These are phyloP conservation scores for Neospora caninum DNA, from an alignment of 169 alveolate genomes.

Conservation along the genomic window DNA sequence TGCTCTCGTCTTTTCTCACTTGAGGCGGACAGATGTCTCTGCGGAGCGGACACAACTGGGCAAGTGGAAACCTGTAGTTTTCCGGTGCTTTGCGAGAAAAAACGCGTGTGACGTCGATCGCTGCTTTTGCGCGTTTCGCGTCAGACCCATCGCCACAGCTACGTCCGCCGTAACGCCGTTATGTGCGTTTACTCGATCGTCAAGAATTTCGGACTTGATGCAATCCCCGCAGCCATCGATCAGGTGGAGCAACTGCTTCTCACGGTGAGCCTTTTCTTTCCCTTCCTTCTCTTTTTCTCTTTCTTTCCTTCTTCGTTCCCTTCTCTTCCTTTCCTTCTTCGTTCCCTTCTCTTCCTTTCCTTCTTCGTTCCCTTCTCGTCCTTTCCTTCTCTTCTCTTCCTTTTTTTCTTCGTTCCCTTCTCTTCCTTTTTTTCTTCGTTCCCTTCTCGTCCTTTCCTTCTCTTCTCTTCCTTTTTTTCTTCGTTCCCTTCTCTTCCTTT, in stretches of 20 bases:
- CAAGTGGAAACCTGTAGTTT: too few relatives aligned
- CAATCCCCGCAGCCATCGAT: constrained; percentile 87
- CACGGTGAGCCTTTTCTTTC: constrained; percentile 47
- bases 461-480: background rate
- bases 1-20: background rate
- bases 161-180: constrained; percentile 94
- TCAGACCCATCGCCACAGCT: constrained; percentile 88
- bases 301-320: background rate
- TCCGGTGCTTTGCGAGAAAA: too few relatives aligned
- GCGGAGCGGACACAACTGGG: too few relatives aligned
- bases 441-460: background rate
- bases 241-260: constrained; percentile 74
- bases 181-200: constrained; percentile 90
- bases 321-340: background rate
- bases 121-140: background rate
- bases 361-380: background rate
- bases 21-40: too few relatives aligned
- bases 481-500: background rate
- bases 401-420: background rate
- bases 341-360: background rate
- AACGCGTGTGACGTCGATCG: too few relatives aligned
- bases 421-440: background rate
- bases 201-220: constrained; percentile 87
- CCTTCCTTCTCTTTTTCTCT: constrained; percentile 58
- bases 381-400: background rate